Evolutionary conservation across 2,329 filamentous ascomycete species (phyloP).

Genomic region (Phaeosphaeriaceae sp.): DNA sequence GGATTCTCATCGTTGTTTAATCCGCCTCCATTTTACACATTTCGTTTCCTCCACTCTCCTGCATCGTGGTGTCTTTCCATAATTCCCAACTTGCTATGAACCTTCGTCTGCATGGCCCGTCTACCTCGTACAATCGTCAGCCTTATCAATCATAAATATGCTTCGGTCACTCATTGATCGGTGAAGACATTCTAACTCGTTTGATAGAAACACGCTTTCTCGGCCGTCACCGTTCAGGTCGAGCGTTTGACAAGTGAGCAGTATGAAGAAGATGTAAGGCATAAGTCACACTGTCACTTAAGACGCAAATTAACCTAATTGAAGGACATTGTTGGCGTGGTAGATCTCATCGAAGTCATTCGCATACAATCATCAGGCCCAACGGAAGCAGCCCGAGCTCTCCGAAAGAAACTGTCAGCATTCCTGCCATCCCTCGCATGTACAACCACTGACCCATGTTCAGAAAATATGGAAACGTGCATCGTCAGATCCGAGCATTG

Average conservation of each 20-base stretch:
- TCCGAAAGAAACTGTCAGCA: slow-evolving; percentile 89
- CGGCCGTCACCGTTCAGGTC: slow-evolving; percentile 90
- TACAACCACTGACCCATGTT: slow-evolving; percentile 19
- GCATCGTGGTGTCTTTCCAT: background rate
- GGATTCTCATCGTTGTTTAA: slow-evolving; percentile 7
- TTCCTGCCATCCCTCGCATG: background rate
- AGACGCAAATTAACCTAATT: background rate
- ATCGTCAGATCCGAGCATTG: slow-evolving; percentile 88
- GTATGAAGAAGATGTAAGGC: slow-evolving; percentile 76
- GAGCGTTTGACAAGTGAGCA: slow-evolving; percentile 89
- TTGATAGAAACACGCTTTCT: slow-evolving; percentile 74
- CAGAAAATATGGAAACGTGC: slow-evolving; percentile 92
- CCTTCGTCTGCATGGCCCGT: background rate
- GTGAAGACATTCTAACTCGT: background rate
- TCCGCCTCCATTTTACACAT: background rate
- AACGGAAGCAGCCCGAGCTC: slow-evolving; percentile 85
- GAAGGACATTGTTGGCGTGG: slow-evolving; percentile 79
- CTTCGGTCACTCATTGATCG: no score
- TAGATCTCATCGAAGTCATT: slow-evolving; percentile 93
- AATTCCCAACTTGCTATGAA: background rate
- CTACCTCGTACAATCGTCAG: background rate
- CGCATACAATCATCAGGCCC: slow-evolving; percentile 87
- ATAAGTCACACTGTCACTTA: background rate
- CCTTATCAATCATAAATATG: no score
- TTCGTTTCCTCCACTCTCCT: background rate